Evolutionary conservation across 805 yeast genomes (phyloP).

Genomic region (Kodamaea neixiangensis): DNA sequence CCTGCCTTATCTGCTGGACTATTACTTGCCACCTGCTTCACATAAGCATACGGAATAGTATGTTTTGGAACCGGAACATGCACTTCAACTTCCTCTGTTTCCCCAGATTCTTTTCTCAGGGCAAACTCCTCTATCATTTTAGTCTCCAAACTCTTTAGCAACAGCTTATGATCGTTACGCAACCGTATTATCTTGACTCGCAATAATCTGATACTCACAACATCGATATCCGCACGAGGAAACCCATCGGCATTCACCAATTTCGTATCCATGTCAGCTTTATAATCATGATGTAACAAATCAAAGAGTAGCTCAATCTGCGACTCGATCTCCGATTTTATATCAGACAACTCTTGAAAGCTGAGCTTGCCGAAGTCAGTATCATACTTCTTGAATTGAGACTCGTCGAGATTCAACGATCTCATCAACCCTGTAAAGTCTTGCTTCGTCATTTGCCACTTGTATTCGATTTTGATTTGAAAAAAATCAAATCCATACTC

Average conservation of each 20-base stretch:
- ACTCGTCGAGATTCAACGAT: constrained; percentile 26
- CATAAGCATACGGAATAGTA: constrained; percentile 53
- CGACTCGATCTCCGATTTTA: constrained; percentile 41
- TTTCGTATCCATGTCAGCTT: constrained; percentile 63
- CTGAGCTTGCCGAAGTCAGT: constrained; percentile 17
- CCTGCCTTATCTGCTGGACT: constrained; percentile 64
- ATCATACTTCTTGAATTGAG: constrained; percentile 23
- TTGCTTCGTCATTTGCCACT: constrained; percentile 6
- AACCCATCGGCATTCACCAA: constrained; percentile 75
- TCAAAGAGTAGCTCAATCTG: constrained; percentile 39
- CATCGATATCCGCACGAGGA: constrained; percentile 83
- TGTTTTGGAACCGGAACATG: not conserved
- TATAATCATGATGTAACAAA: constrained; percentile 42
- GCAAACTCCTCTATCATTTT: constrained; percentile 48
- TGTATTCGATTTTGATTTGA: not conserved
- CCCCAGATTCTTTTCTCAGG: not conserved
- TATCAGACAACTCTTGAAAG: constrained; percentile 23
- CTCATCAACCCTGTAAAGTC: constrained; percentile 31
- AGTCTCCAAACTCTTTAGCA: constrained; percentile 49
- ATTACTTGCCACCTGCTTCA: constrained; percentile 47
- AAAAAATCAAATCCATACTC: too few species aligned
- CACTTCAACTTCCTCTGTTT: not conserved
- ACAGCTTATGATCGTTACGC: constrained; percentile 63
- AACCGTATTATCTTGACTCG: constrained; percentile 66
- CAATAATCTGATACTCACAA: constrained; percentile 60